Evolutionary conservation across 805 yeast species (phyloP).

Genomic region (Cyberlindnera xishuangbannaensis): DNA sequence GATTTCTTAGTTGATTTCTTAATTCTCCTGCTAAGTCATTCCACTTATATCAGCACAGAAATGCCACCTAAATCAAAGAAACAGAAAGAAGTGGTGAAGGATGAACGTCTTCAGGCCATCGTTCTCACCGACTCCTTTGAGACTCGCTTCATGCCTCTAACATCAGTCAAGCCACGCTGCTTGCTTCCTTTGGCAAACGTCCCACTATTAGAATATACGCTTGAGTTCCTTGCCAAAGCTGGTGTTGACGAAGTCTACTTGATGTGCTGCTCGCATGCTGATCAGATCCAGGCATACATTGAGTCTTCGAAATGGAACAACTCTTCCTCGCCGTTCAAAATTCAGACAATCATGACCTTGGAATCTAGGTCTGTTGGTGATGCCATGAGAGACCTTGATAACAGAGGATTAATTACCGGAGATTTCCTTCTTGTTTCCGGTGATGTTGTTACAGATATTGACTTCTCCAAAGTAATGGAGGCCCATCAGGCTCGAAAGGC

Average conservation of each 20-base stretch:
- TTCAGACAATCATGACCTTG: conserved; percentile 73
- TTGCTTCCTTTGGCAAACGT: conserved; percentile 87
- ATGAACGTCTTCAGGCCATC: conserved; percentile 84
- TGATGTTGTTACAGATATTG: conserved; percentile 91
- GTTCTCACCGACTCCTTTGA: conserved; percentile 92
- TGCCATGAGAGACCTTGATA: conserved; percentile 93
- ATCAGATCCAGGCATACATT: conserved; percentile 77
- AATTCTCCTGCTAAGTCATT: too few species aligned
- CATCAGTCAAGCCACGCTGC: conserved; percentile 83
- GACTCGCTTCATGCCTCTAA: conserved; percentile 88
- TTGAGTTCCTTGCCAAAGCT: conserved; percentile 88
- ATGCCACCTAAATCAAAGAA: conserved; percentile 47
- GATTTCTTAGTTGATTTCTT: too few species aligned
- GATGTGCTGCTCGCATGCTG: conserved; percentile 88
- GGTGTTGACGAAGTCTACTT: conserved; percentile 86
- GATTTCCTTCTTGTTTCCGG: conserved; percentile 90
- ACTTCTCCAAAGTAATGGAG: conserved; percentile 64
- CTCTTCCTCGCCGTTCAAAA: conserved; percentile 72
- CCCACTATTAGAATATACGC: conserved; percentile 90
- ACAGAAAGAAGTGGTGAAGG: conserved; percentile 55
- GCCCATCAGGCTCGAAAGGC: conserved; percentile 68
- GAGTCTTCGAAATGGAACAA: conserved; percentile 65
- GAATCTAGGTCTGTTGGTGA: conserved; percentile 94
- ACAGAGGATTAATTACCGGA: conserved; percentile 81
- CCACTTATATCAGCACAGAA: too few species aligned